phyloP scores from a whole-genome alignment of 768 basidiomycete genomes.

The Cubamyces sp. region DNA sequence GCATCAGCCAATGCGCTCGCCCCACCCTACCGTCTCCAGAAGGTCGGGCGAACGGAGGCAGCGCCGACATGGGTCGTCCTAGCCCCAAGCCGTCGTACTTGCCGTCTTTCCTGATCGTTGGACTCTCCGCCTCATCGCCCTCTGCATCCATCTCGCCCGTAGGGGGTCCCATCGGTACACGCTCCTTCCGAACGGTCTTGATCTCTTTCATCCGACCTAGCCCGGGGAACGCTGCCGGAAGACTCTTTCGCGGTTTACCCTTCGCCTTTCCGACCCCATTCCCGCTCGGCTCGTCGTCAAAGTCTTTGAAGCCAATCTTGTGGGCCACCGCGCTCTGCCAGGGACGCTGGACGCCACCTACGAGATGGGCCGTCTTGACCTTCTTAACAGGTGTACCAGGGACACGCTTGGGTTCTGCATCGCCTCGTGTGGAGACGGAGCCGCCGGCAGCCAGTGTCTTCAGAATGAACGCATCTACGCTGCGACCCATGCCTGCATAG shows the following conservation, averaged over 20 bases:
- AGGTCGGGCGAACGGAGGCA: conserved; percentile 27
- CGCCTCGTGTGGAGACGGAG: conserved; percentile 46
- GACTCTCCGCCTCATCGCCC: conserved; percentile 69
- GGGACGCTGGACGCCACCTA: conserved; percentile 51
- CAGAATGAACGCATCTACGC: conserved; percentile 72
- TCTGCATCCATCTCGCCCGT: conserved; percentile 44
- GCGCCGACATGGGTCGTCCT: conserved; percentile 51
- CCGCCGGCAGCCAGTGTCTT: conserved; percentile 64
- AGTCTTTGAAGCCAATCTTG: conserved; percentile 61
- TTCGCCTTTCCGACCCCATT: conserved; percentile 46
- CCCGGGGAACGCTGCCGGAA: conserved; percentile 71
- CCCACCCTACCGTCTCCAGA: conserved; percentile 27
- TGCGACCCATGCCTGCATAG: conserved; percentile 18
- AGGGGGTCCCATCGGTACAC: conserved; percentile 13
- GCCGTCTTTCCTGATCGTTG: conserved; percentile 54
- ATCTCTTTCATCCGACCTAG: conserved; percentile 37
- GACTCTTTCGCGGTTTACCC: conserved; percentile 66
- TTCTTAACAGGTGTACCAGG: conserved; percentile 87
- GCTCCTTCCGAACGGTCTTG: conserved; percentile 29
- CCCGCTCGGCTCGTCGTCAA: conserved; percentile 40
- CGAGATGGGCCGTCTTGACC: conserved; percentile 58
- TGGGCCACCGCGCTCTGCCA: conserved; percentile 82
- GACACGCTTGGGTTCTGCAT: conserved; percentile 55
- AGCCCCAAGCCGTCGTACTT: conserved; percentile 70
- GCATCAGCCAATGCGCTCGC: conserved; percentile 65